Conservation (phyloP, 345 rosid genomes). For the Gossypium arboreum region DNA sequence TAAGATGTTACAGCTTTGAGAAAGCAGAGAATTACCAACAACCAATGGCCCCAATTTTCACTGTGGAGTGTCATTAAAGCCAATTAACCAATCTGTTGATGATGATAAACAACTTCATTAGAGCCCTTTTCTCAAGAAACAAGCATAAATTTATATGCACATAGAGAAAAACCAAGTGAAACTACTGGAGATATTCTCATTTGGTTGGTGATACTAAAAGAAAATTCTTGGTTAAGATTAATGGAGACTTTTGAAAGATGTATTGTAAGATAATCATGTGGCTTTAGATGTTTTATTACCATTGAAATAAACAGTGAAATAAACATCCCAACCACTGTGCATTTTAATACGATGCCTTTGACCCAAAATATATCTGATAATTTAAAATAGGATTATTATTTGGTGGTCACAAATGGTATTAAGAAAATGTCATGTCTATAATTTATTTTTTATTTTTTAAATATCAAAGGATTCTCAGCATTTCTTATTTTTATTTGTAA, state of each 20-base stretch:
- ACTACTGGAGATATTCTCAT: not conserved
- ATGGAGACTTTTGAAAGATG: not conserved
- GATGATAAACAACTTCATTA: not conserved
- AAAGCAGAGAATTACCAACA: constrained; percentile 18
- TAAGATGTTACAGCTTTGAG: constrained; percentile 7
- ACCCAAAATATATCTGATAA: no score
- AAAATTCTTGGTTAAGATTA: not conserved
- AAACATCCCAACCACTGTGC: not conserved
- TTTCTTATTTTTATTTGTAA: no score
- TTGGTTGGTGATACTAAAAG: not conserved
- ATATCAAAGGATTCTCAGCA: no score
- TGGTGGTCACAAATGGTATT: no score
- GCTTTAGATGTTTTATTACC: not conserved
- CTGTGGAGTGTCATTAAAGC: constrained; percentile 43
- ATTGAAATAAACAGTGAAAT: not conserved
- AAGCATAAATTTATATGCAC: no score
- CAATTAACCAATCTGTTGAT: constrained; percentile 5
- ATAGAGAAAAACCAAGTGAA: no score
- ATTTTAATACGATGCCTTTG: not conserved
- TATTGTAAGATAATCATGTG: not conserved
- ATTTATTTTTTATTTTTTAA: no score
- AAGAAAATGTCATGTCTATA: not conserved
- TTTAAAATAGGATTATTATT: no score
- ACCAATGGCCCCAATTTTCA: constrained; percentile 26
- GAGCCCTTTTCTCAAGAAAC: no score